A percentile compares a stretch with the other conserved stretches of the same genome.
phyloP scores from a whole-genome alignment of 2,329 filamentous ascomycete genomes.

The Dryadomyces quercus-mongolicae region DNA sequence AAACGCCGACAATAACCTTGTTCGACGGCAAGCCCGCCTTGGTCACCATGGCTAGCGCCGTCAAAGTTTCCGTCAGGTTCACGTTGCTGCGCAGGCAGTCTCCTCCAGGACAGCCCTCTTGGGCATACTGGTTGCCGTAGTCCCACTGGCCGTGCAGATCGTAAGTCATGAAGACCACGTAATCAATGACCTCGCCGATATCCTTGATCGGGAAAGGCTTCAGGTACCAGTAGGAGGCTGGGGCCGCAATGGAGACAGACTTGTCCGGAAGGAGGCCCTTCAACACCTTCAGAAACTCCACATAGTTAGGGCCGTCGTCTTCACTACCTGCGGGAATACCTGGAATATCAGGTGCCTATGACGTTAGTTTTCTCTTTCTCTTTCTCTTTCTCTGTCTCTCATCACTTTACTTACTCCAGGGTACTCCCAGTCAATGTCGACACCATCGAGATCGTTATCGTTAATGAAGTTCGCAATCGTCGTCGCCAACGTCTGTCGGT shows the following conservation, averaged over 20 bases:
- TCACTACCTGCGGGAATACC: conserved; percentile 19
- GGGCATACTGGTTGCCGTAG: conserved; percentile 10
- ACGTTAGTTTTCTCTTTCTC: no score
- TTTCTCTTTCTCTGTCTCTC: neutral
- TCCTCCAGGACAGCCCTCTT: conserved; percentile 17
- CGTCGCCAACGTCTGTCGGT: conserved; percentile 5
- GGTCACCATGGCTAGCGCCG: conserved; percentile 24
- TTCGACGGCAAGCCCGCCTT: conserved; percentile 18
- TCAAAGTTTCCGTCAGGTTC: conserved; percentile 23
- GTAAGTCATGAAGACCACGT: conserved; percentile 23
- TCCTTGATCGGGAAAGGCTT: conserved; percentile 18
- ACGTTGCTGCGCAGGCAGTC: conserved; percentile 22
- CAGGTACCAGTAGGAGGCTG: conserved; percentile 22
- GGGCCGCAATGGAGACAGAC: conserved; percentile 16
- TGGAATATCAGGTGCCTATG: conserved; percentile 11
- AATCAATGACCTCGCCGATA: conserved; percentile 18
- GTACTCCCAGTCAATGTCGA: conserved; percentile 10
- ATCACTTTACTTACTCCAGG: neutral
- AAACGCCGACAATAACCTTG: conserved; percentile 21
- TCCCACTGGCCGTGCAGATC: conserved; percentile 28
- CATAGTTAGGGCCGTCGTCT: conserved; percentile 22
- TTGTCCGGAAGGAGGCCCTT: conserved; percentile 7
- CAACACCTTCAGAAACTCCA: conserved; percentile 18
- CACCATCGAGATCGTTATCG: conserved; percentile 4
- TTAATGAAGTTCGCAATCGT: conserved; percentile 6